Evolutionary conservation across 1,284 basidiomycete genomes (phyloP).

Genomic region (Erythrobasidium hasegawianum): DNA sequence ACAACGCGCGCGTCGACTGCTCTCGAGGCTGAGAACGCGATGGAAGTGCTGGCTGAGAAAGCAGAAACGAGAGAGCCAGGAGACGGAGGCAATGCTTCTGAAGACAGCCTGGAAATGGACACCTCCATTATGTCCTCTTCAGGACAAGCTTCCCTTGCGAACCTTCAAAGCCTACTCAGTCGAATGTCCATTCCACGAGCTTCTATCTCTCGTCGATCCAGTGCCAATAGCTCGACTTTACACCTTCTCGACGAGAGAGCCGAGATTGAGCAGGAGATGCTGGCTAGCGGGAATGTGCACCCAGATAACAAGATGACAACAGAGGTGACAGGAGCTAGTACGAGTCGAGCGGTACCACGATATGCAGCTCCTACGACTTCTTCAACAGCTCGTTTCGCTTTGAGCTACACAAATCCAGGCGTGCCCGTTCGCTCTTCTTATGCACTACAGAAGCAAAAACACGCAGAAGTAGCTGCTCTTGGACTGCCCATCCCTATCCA

Average conservation of each 20-base stretch:
- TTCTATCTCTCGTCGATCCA: not conserved
- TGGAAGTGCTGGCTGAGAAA: too few species aligned
- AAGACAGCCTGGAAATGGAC: slow-evolving; percentile 14
- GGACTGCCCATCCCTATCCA: not conserved
- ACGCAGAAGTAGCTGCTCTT: not conserved
- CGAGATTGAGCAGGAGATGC: slow-evolving; percentile 3
- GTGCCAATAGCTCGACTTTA: not conserved
- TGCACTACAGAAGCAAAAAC: not conserved
- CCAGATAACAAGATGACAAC: not conserved
- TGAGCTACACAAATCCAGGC: not conserved
- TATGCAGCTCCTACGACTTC: slow-evolving; percentile 22
- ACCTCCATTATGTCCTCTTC: slow-evolving; percentile 27
- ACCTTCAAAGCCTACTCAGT: slow-evolving; percentile 15
- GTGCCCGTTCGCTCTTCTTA: not conserved
- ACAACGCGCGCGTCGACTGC: too few species aligned
- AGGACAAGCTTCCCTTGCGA: slow-evolving; percentile 13
- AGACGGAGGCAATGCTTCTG: not conserved
- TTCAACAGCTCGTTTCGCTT: slow-evolving; percentile 5
- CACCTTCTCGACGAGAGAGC: slow-evolving; percentile 3
- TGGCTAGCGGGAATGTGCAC: not conserved
- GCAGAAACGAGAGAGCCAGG: too few species aligned
- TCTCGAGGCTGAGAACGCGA: too few species aligned
- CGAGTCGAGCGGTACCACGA: slow-evolving; percentile 1
- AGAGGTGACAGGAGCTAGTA: not conserved
- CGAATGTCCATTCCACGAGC: slow-evolving; percentile 15